phyloP scores from a whole-genome alignment of 805 yeast genomes.

The Metschnikowia cubensis region DNA sequence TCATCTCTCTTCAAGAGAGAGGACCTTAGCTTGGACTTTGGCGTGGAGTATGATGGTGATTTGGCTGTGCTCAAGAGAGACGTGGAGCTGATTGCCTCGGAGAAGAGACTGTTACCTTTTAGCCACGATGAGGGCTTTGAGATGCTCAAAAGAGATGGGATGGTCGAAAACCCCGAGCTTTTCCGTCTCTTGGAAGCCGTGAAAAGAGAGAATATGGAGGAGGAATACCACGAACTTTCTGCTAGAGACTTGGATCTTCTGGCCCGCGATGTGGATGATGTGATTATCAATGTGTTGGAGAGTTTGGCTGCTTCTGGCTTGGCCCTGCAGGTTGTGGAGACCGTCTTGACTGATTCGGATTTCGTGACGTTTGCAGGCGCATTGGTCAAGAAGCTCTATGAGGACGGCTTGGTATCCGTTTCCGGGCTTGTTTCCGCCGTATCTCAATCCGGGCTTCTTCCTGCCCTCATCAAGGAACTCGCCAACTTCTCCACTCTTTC shows the following conservation, averaged over 20 bases:
- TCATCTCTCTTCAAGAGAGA: slow-evolving; percentile 7
- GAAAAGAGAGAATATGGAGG: slow-evolving; percentile 3
- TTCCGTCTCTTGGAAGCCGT: slow-evolving; percentile 8
- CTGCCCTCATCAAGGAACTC: slow-evolving; percentile 31
- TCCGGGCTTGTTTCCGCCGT: slow-evolving; percentile 28
- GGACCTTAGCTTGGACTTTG: neutral
- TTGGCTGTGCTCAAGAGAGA: neutral
- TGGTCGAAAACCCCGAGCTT: slow-evolving; percentile 5
- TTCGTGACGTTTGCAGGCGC: slow-evolving; percentile 36
- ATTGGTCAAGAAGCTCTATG: slow-evolving; percentile 30
- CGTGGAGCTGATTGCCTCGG: neutral
- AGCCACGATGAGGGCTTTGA: slow-evolving; percentile 14
- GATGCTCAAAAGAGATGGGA: slow-evolving; percentile 15
- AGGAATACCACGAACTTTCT: too few relatives aligned
- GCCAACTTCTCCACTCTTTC: slow-evolving; percentile 30
- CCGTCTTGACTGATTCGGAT: slow-evolving; percentile 34
- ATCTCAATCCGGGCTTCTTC: slow-evolving; percentile 29
- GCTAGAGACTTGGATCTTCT: neutral
- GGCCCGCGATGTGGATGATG: slow-evolving; percentile 23
- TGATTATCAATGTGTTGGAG: slow-evolving; percentile 35
- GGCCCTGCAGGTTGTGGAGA: slow-evolving; percentile 35
- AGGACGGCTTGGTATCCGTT: slow-evolving; percentile 27
- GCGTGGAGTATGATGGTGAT: slow-evolving; percentile 3
- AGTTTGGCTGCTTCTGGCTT: slow-evolving; percentile 42
- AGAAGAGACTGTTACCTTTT: slow-evolving; percentile 4